These are phyloP conservation scores for Xylaria sp. DNA, from an alignment of 2,329 filamentous ascomycete species.

Conservation along the genomic window DNA sequence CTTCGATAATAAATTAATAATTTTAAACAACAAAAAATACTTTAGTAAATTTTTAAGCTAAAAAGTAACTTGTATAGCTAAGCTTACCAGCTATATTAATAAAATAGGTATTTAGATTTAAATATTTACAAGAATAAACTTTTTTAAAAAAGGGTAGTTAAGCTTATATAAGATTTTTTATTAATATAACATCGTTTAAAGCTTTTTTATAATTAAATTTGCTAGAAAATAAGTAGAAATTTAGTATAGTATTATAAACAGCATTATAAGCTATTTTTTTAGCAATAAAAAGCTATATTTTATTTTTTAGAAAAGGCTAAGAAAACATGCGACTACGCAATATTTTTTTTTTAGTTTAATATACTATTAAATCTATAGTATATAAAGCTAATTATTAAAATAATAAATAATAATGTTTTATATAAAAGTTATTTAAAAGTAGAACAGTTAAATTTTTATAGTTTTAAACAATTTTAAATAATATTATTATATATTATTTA, in stretches of 20 bases:
- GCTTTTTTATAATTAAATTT: not conserved
- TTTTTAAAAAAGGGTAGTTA: not conserved
- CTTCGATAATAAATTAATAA: not conserved
- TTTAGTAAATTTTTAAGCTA: not conserved
- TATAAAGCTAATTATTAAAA: not conserved
- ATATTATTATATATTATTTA: not conserved
- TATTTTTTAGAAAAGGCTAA: no score
- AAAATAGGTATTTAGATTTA: not conserved
- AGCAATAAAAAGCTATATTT: not conserved
- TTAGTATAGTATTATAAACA: not conserved
- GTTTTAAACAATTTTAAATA: no score
- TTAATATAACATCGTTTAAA: not conserved
- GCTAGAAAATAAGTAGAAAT: not conserved
- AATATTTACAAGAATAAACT: not conserved
- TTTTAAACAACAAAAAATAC: not conserved
- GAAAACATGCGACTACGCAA: no score
- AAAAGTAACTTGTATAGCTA: not conserved
- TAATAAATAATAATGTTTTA: not conserved
- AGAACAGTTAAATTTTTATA: not conserved
- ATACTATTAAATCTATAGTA: not conserved
- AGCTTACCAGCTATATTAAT: not conserved
- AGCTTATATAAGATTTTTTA: not conserved
- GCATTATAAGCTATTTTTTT: not conserved
- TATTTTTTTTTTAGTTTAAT: no score
- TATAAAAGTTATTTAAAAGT: not conserved